Percentiles rank a stretch among this genome's conserved stretches.
Evolutionary conservation across 768 basidiomycete genomes (phyloP).

Genomic region (Leccinum disarticulatum): DNA sequence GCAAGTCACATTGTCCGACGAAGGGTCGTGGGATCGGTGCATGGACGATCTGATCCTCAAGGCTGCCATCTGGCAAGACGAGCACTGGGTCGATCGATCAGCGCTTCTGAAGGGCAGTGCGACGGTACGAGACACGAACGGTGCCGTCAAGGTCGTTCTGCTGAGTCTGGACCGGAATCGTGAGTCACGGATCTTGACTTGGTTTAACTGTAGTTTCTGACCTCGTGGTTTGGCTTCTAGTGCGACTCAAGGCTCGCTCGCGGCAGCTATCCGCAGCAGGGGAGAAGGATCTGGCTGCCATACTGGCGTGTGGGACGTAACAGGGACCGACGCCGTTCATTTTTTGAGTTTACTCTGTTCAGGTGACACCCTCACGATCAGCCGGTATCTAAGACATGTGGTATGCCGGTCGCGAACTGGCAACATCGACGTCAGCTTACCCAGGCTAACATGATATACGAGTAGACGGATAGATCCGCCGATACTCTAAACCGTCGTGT

Average conservation of each 20-base stretch:
- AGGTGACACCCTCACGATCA: no score
- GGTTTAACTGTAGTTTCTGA: conserved; percentile 13
- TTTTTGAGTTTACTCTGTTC: neutral
- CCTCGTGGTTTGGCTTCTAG: conserved; percentile 38
- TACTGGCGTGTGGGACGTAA: conserved; percentile 48
- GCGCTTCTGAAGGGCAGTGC: conserved; percentile 53
- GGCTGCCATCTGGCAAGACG: conserved; percentile 90
- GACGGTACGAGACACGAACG: conserved; percentile 37
- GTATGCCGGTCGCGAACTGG: no score
- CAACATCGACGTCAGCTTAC: conserved; percentile 36
- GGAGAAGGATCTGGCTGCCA: conserved; percentile 79
- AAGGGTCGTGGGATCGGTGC: conserved; percentile 56
- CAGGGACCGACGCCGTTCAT: neutral
- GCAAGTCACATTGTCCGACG: conserved; percentile 67
- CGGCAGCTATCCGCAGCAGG: conserved; percentile 82
- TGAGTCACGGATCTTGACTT: conserved; percentile 41
- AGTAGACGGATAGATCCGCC: conserved; percentile 43
- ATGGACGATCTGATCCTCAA: conserved; percentile 97
- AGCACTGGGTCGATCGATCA: conserved; percentile 89
- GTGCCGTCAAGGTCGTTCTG: conserved; percentile 79
- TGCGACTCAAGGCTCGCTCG: conserved; percentile 88
- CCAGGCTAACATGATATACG: conserved; percentile 74
- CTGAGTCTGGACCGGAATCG: conserved; percentile 91
- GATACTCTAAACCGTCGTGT: conserved; percentile 7
- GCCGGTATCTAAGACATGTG: no score